Base-by-base conservation (phyloP, 306 rosid genomes). In the Mucuna pruriens region DNA sequence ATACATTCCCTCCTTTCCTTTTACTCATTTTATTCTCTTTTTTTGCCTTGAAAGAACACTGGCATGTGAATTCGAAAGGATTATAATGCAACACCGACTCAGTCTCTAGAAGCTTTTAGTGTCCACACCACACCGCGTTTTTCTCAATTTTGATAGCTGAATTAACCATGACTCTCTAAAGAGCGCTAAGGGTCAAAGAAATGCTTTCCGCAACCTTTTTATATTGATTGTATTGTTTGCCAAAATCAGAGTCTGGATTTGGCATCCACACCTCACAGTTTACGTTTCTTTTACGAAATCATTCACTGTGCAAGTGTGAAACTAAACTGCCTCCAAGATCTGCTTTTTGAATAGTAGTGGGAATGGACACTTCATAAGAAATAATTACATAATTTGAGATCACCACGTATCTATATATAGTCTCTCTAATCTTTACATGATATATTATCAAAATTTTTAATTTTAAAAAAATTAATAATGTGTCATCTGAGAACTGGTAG, bases 221-320 rank as follows among this genome's bases (percentile, higher is more conserved):
- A 54, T 26, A 29, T 29, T 61, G 19, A 23, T 20, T 54, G 5
- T 54, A 9, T 23, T 13, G 67, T 61, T 61, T 29, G 5, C 20
- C 39, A 2, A 12, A 13, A 61, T 19, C 40, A 61, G 67, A 29
- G 39, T 61, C 9, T 13, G 11, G 68, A 2, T 62, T 2, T n/a
- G 20, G 44, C 15, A 6, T 64, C 46, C 13, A 34, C 70, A n/a
- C 15, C 70, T 15, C 40, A n/a, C 8, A 8, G 13, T 34, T 34
- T 34, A 34, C 25, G 71, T 34, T 64, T 34, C 26, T 34, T 34
- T 34, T 17, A 33, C 26, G 25, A n/a, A 34, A 38, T 7, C 34
- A 64, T 64, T 33, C 71, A n/a, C 26, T 64, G 15, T 64, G 46
- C 46, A 34, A 64, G 48, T 64, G 46, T 34, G 71, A 64, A 64